These are phyloP conservation scores for Pterocarpus macrocarpus DNA, from an alignment of 306 rosid genomes.

Conservation along the genomic window DNA sequence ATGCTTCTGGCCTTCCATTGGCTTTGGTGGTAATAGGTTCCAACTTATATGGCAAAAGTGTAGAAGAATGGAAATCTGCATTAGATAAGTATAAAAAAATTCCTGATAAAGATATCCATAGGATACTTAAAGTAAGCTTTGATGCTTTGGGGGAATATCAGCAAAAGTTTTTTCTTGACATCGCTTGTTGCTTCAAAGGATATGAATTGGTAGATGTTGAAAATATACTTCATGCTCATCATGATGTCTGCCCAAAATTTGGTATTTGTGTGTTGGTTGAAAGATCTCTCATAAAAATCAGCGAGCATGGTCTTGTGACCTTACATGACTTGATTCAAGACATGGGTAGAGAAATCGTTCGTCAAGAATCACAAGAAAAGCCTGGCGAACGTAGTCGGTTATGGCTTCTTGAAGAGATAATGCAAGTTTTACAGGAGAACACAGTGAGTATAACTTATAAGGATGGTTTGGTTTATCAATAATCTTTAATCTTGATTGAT, in stretches of 20 bases:
- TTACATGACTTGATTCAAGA: constrained; percentile 34
- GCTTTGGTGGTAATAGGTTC: constrained; percentile 45
- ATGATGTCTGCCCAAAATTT: background rate
- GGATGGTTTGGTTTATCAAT: background rate
- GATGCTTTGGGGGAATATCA: constrained; percentile 24
- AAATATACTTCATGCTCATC: background rate
- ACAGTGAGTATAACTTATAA: constrained; percentile 1
- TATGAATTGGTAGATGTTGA: background rate
- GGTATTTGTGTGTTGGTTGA: constrained; percentile 11
- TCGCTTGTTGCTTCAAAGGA: constrained; percentile 37
- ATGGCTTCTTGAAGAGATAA: constrained; percentile 35
- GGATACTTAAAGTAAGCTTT: constrained; percentile 27
- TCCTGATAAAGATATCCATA: background rate
- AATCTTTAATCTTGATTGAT: no score
- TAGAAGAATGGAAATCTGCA: constrained; percentile 31
- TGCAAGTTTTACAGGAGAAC: constrained; percentile 26
- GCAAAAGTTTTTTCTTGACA: constrained; percentile 30
- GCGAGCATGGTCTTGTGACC: background rate
- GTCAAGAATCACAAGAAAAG: background rate
- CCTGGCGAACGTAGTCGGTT: constrained; percentile 37
- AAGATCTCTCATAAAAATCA: constrained; percentile 39
- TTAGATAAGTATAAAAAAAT: background rate
- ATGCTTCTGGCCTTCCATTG: constrained; percentile 43
- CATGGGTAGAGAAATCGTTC: constrained; percentile 42
- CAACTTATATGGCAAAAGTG: background rate